Evolutionary conservation across 345 rosid species (phyloP), one percentile per base, ranked within the genome.

Genomic region (Cardamine chenopodiifolia): DNA sequence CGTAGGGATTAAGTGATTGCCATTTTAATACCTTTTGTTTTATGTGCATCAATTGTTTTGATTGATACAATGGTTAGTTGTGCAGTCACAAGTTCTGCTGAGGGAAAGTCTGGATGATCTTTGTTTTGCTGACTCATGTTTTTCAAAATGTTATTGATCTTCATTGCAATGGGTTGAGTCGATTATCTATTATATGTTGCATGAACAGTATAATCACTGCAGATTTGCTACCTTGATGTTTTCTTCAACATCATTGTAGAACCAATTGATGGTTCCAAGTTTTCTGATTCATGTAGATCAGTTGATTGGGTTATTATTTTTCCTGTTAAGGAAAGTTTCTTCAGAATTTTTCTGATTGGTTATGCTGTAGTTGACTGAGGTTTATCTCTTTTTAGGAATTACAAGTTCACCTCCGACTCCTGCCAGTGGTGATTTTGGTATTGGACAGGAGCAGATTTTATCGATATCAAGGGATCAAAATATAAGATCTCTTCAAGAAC

Each of bases 401-500:
- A 7, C 66, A 55, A 37, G 55, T 57, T 49, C 71, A 74, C 71
- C 83, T 35, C 76, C 88, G 3, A 42, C 49, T 34, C 84, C 86
- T 32, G 50, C 4, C 52, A 81, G 85, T 75, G 68, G 81, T 60
- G 91, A 92, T 78, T 92, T 86, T 83, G 81, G 61, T 40, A 84
- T 95, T 72, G 87, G 82, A 78, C 96, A 78, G 35, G 96, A 88
- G 59, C 84, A 89, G 64, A 96, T 95, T 73, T 84, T 82, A 53
- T 68, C 82, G 37, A 78, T 95, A 84, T 84, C 94, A 31, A 90
- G 94, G 81, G 97, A 92, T 85, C 91, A 82, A 62, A 80, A 87
- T 76, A 10, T 84, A 73, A 45, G 70, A 72, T 75, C 88, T 74
- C 79, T 95, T 56, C 88, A 76, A 80, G 84, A 82, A 72, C 73